Evolutionary conservation across 2,329 filamentous ascomycete genomes (phyloP).

Genomic region (Phyllosticta capitalensis): DNA sequence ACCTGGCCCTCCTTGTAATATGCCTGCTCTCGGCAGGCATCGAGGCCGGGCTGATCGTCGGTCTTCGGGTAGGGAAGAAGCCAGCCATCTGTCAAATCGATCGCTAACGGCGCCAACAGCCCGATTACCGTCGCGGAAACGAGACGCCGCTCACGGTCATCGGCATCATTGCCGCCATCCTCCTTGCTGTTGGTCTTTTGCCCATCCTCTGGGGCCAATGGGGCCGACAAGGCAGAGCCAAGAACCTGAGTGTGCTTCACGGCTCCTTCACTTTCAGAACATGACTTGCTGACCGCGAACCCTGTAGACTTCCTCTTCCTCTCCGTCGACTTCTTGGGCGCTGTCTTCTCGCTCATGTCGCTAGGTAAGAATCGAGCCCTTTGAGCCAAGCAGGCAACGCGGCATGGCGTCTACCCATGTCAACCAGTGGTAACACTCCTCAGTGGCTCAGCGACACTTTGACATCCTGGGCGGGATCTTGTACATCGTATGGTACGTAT

Average conservation of each 20-base stretch:
- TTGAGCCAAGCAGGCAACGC: not conserved
- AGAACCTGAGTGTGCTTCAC: conserved; percentile 45
- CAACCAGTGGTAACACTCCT: not conserved
- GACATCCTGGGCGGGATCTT: conserved; percentile 51
- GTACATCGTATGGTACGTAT: conserved; percentile 50
- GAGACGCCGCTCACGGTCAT: conserved; percentile 46
- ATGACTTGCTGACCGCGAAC: conserved; percentile 10
- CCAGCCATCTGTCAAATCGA: not conserved
- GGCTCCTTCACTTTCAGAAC: not conserved
- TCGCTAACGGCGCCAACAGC: conserved; percentile 28
- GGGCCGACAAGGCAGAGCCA: conserved; percentile 51
- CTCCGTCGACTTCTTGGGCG: conserved; percentile 50
- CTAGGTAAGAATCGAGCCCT: conserved; percentile 36
- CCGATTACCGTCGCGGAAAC: conserved; percentile 44
- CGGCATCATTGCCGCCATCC: conserved; percentile 48
- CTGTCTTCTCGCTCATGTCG: conserved; percentile 55
- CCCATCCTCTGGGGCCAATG: conserved; percentile 54
- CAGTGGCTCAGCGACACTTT: conserved; percentile 51
- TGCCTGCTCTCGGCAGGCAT: conserved; percentile 41
- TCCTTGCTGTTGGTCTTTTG: conserved; percentile 48
- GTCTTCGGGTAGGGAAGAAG: conserved; percentile 39
- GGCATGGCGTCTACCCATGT: not conserved
- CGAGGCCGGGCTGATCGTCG: conserved; percentile 49
- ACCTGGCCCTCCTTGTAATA: conserved; percentile 31
- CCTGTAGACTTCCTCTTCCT: conserved; percentile 46